Base-by-base conservation (phyloP, 225 moss, liverwort and hornwort species). In the Marchantia polymorpha region DNA sequence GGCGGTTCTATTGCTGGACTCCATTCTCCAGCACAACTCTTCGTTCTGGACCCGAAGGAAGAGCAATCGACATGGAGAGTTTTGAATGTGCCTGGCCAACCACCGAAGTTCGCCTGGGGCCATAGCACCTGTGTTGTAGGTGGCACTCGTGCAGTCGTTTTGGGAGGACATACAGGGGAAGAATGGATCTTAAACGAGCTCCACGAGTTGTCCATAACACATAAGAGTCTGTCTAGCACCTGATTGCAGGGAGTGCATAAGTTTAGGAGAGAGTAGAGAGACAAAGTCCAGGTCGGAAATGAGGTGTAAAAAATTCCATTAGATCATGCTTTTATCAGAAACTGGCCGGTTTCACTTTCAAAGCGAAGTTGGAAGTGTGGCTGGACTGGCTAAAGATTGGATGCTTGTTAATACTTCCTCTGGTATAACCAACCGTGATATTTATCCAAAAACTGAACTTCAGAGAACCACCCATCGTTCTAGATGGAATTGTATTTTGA, bases 171-270 rank as follows among this genome's bases (percentile, higher is more conserved):
- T 52, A 88, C 85, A 55, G 85, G 88, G 19, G 85, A 88, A 52
- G 85, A 88, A 55, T 88, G 85, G 88, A 88, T 88, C 69, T 54
- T 88, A 67, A 88, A 88, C 76, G 88, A 88, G 79, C 88, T 88
- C 73, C 85, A 88, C 49, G 88, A 88, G 80, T 81, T 88, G 55
- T 88, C 85, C 52, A 77, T 88, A 72, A 82, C 88, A 64, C 85
- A 81, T 72, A 55, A 60, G 39, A 39, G 48, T 55, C 82, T 46
- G 75, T 82, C 22, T 83, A 86, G 77, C 50, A 31, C 59, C 54
- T 77, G 27, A 19, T 73, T 65, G 67, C 48, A 53, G 16, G 65
- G 48, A 48, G 56, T 80, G 58, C 59, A 23, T 48, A 50, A 46
- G 73, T 52, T 65, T 67, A 68, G 68, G 8, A 47, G 39, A 49